These are phyloP conservation scores for Larix sibirica DNA, from an alignment of 83 land plant genomes.

Conservation along the genomic window DNA sequence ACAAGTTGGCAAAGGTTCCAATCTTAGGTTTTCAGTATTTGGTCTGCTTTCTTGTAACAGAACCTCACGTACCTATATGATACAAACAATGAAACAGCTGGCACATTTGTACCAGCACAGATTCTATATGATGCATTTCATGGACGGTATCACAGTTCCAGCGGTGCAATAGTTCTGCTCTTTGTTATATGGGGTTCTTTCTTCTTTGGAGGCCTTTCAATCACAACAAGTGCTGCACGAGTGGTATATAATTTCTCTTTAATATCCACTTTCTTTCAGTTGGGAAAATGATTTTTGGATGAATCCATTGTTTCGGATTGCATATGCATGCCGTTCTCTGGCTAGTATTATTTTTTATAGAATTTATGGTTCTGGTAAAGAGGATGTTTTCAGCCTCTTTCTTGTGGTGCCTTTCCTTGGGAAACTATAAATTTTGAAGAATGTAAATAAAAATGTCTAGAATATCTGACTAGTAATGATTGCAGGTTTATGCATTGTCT, in stretches of 20 bases:
- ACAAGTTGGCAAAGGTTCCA: not conserved
- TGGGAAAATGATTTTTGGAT: not conserved
- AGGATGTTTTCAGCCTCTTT: not conserved
- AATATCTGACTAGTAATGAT: not conserved
- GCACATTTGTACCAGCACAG: constrained; percentile 85
- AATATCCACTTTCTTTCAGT: not conserved
- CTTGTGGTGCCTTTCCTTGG: not conserved
- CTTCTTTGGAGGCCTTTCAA: constrained; percentile 92
- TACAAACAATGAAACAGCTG: constrained; percentile 82
- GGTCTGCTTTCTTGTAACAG: constrained; percentile 25
- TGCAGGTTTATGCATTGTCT: constrained; percentile 89
- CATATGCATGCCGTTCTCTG: not conserved
- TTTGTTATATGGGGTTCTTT: constrained; percentile 86
- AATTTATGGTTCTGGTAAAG: not conserved
- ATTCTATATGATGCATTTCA: constrained; percentile 93
- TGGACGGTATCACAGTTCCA: constrained; percentile 73
- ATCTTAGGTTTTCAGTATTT: not conserved
- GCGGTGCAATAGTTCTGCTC: constrained; percentile 76
- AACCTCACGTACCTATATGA: constrained; percentile 66
- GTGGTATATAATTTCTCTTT: constrained; percentile 51
- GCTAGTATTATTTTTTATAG: not conserved
- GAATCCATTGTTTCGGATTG: not conserved
- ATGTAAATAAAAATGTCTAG: not conserved
- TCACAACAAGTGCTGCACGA: constrained; percentile 91
- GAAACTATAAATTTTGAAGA: not conserved